A percentile compares a stretch with the other conserved stretches of the same genome.
Evolutionary conservation across 305 asterid genomes (phyloP).

Genomic region (Fraxinus platypoda): DNA sequence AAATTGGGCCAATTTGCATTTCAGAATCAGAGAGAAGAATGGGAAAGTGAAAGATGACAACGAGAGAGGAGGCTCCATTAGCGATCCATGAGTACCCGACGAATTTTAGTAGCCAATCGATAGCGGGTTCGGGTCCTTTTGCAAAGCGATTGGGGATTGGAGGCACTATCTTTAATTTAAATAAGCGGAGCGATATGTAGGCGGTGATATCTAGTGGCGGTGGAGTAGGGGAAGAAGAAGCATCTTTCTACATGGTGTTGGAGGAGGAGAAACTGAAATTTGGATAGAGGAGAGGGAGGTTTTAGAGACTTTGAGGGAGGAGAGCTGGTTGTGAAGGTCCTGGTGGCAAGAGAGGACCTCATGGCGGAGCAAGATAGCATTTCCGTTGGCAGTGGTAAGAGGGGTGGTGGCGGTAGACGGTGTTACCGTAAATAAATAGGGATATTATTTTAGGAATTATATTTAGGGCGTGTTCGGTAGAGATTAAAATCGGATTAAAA

Average conservation of each 20-base stretch:
- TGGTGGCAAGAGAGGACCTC: too few relatives aligned
- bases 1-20: constrained; percentile 56
- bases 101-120: constrained; percentile 69
- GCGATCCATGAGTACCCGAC: constrained; percentile 84
- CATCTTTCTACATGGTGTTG: constrained; percentile 25
- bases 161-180: constrained; percentile 61
- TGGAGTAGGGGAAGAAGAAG: constrained; percentile 23
- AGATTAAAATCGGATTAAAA: too few relatives aligned
- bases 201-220: constrained; percentile 33
- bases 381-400: too few relatives aligned
- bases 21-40: constrained; percentile 61
- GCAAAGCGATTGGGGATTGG: constrained; percentile 58
- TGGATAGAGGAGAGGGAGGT: neutral
- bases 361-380: too few relatives aligned
- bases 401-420: too few relatives aligned
- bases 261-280: constrained; percentile 1
- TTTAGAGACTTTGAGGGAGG: too few relatives aligned
- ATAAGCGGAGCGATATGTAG: constrained; percentile 59
- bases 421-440: too few relatives aligned
- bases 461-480: too few relatives aligned
- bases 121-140: constrained; percentile 47
- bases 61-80: constrained; percentile 76
- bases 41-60: constrained; percentile 86
- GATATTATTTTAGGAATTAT: too few relatives aligned
- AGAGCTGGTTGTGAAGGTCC: too few relatives aligned